Conservation (phyloP, 2,329 filamentous ascomycete species). For the Diaporthe vaccinii region DNA sequence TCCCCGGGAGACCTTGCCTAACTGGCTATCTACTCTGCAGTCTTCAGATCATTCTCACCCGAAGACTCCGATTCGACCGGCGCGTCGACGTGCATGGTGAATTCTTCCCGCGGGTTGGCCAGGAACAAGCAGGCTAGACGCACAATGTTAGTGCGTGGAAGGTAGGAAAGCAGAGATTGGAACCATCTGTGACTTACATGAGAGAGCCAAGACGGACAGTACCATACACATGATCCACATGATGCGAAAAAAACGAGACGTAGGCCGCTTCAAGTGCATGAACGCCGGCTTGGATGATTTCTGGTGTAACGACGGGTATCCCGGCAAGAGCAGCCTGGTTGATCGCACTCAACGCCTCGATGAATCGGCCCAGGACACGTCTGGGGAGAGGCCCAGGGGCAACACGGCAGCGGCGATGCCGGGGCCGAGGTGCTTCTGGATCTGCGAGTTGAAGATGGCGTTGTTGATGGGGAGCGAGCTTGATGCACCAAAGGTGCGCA, state of each 20-base stretch:
- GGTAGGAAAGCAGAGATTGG: no score
- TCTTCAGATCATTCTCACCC: neutral
- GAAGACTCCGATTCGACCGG: neutral
- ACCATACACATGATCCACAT: neutral
- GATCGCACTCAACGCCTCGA: neutral
- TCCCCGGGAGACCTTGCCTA: neutral
- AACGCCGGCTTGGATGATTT: neutral
- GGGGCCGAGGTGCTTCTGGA: neutral
- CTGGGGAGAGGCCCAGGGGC: neutral
- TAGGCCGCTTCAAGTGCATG: neutral
- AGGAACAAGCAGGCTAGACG: neutral
- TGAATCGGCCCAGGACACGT: neutral
- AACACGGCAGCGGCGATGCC: neutral
- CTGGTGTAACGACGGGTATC: neutral
- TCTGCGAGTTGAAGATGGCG: constrained; percentile 1
- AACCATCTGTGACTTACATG: neutral
- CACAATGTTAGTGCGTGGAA: neutral
- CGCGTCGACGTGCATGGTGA: neutral
- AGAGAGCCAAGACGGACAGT: neutral
- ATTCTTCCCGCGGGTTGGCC: neutral
- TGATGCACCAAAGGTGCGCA: neutral
- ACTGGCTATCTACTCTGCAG: neutral
- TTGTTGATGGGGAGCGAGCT: constrained; percentile 4
- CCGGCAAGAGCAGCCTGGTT: neutral
- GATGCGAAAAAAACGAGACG: neutral